Base-by-base conservation (phyloP, 2,329 filamentous ascomycete genomes). In the Ceratocystiopsis minuta region DNA sequence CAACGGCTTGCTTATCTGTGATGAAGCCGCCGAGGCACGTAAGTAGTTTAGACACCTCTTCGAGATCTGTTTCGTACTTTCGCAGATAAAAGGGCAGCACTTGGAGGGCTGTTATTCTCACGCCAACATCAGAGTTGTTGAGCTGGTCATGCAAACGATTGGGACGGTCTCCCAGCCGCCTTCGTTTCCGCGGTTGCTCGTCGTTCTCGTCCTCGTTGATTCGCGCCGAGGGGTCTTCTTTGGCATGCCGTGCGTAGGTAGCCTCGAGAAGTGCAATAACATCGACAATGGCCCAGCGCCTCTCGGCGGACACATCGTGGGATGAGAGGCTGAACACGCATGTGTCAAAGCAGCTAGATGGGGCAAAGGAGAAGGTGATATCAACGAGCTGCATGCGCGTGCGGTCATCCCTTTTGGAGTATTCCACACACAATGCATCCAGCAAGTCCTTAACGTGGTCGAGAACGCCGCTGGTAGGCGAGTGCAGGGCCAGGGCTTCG, bases 321-420 rank as follows among this genome's bases (percentile, higher is more conserved):
- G 66, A 59, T 34, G 67, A 63, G 16, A 79, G 59, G 34, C 65
- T 62, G 50, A 78, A 77, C 0, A 65, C 43, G n/a, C 60, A 53
- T 13, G 70, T 58, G 14, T 58, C 58, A 41, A 70, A 71, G 50
- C 59, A 64, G 51, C 64, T 58, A 41, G 51, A 44, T 48, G 65
- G 54, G 53, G 66, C 55, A 50, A 64, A 50, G 37, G 67, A 53
- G 48, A 82, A 80, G 0, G 67, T 62, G 20, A 95, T 55, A 51
- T 95, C 82, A 46, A 83, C 75, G n/a, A 92, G 60, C 48, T 85
- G 80, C 12, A 96, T 65, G 34, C 78, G 72, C 38, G 82, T 77
- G 45, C 75, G 74, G 38, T 81, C 75, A 33, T 75, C 66, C 46
- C 85, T 71, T 48, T 67, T 77, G 4, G 73, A 67, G 57, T 96